Conservation (phyloP, 2,329 filamentous ascomycete species). For the Dactylellina leptospora region DNA sequence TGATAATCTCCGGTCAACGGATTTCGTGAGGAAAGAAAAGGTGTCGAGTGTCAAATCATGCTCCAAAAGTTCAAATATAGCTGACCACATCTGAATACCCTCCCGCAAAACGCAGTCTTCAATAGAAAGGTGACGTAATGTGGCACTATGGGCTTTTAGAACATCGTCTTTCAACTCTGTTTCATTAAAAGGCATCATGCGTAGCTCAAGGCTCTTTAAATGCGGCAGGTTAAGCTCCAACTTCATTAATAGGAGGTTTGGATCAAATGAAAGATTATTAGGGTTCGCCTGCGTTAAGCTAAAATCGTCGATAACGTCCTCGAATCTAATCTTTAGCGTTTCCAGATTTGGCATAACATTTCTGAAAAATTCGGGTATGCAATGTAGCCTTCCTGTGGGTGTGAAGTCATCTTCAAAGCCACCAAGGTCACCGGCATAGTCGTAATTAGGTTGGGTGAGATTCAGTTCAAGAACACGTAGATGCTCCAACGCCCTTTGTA, state of each 20-base stretch:
- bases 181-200: slow-evolving; percentile 23
- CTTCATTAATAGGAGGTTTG: slow-evolving; percentile 21
- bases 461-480: slow-evolving; percentile 38
- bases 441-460: slow-evolving; percentile 16
- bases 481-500: slow-evolving; percentile 12
- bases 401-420: background rate
- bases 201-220: slow-evolving; percentile 30
- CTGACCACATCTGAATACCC: slow-evolving; percentile 21
- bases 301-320: slow-evolving; percentile 10
- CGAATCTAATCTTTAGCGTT: slow-evolving; percentile 28
- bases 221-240: slow-evolving; percentile 30
- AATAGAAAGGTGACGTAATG: slow-evolving; percentile 24
- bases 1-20: slow-evolving; percentile 11
- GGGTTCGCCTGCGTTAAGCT: background rate
- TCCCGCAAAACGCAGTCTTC: slow-evolving; percentile 45
- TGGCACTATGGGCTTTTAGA: slow-evolving; percentile 20
- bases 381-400: background rate
- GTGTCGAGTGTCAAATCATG: slow-evolving; percentile 16
- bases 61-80: slow-evolving; percentile 35
- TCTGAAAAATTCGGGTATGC: slow-evolving; percentile 31
- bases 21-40: slow-evolving; percentile 39
- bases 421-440: background rate
- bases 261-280: slow-evolving; percentile 18
- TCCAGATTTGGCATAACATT: slow-evolving; percentile 21
- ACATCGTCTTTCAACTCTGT: slow-evolving; percentile 15